Evolutionary conservation across 1,284 basidiomycete genomes (phyloP), one percentile per base, ranked within the genome.

Genomic region (Ceraceosorus guamensis): DNA sequence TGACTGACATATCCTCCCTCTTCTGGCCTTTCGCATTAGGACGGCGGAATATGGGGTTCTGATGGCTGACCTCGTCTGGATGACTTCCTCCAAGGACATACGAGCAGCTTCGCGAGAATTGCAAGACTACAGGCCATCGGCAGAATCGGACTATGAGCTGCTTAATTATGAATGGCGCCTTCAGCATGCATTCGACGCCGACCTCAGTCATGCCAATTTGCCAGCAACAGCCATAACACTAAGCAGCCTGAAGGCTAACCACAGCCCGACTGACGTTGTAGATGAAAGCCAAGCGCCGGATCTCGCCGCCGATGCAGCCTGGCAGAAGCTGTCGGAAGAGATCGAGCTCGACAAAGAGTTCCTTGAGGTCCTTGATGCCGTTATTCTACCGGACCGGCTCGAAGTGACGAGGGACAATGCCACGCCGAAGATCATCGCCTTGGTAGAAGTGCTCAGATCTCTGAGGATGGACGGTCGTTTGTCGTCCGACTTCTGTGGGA

Each of bases 31-130:
- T 24, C 24, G n/a, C 24, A 2, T 24, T 24, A 24, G 24, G 24
- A 24, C 24, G 56, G 52, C 48, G 0, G 49, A 66, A 4, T 57
- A 63, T 8, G 68, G 68, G 5, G 55, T 59, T 4, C 31, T 66
- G 10, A 60, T 67, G 13, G 58, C 58, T 52, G 68, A 70, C 46
- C 53, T 70, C 16, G 46, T 63, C 6, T 70, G 68, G 68, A 45
- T 61, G 33, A 61, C 55, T 51, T 62, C 58, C 7, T 18, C 16
- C 16, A 16, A 11, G 39, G 39, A 41, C 39, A 11, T 41, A 16
- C 39, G 39, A 11, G 39, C 39, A 11, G 24, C 24, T 24, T 24
- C 24, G 24, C 24, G 24, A 24, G 24, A 24, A 3, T 24, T 24
- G 24, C 24, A 24, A 24, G 24, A 24, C 24, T 24, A 24, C 24